Base-by-base conservation (phyloP, 371 early-diverging fungal species). In the Chytridium lagenaria region DNA sequence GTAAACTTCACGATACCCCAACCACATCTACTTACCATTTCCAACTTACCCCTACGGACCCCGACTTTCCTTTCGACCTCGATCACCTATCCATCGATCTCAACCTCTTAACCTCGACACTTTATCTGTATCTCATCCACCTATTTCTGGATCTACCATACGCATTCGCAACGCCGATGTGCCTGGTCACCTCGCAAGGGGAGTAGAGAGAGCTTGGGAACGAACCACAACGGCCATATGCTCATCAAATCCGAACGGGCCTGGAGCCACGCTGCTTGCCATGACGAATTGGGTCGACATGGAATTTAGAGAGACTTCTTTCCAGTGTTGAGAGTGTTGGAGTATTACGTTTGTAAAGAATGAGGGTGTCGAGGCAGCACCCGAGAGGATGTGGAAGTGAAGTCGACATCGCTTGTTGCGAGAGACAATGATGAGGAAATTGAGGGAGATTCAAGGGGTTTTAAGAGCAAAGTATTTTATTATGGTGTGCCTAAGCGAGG, bases 31-130 rank as follows among this genome's bases (percentile, higher is more conserved):
- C 26, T 5, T 55, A 16, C 55, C 55, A 26, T 7, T 55, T 55
- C 55, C 10, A 26, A 5, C 75, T 92, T 37, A 71, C 77, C 15
- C 91, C 91, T 0, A 84, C 87, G 3, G 92, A 92, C 75, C 92
- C 92, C 33, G 92, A 92, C 71, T 92, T 92, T 71, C 91, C 92
- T 0, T 92, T 85, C 75, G 92, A 92, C 50, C 84, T 92, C 16
- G 75, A 76, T 26, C 16, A 16, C 64, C 23, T 30, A 2, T 3
- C 36, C 15, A 40, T 59, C 23, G 59, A 57, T 26, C 30, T 59
- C 22, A 66, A 38, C 30, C 51, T 26, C 34, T 15, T 72, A 3
- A 30, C 52, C 19, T 28, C 73, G 40, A 37, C 40, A 22, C 12
- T 1, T 57, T 72, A 34, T 5, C 66, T 5, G 51, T 30, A 12